Conservation (phyloP, 2,329 filamentous ascomycete genomes). For the Bipolaris bicolor region DNA sequence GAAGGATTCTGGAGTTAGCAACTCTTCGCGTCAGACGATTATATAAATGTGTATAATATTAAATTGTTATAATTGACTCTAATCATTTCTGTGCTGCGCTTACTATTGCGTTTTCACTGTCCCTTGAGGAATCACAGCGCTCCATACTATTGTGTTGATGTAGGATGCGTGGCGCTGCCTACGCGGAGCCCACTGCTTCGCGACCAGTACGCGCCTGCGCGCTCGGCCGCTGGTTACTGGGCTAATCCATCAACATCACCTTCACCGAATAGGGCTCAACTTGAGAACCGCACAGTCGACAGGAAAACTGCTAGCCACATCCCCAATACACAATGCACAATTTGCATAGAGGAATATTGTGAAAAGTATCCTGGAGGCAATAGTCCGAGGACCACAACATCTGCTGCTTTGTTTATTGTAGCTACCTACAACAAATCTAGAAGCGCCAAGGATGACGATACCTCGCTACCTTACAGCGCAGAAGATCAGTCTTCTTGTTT, state of each 20-base stretch:
- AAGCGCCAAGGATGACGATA: conserved; percentile 58
- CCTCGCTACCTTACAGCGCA: conserved; percentile 85
- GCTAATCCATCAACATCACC: conserved; percentile 17
- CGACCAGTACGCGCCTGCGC: conserved; percentile 25
- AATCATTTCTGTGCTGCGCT: neutral
- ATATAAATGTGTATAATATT: conserved; percentile 15
- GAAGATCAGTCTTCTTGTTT: conserved; percentile 80
- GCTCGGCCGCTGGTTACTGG: conserved; percentile 24
- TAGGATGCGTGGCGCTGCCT: neutral
- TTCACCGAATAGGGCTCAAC: conserved; percentile 17
- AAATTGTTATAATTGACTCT: neutral
- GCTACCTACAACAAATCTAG: conserved; percentile 6
- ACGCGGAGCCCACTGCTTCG: conserved; percentile 19
- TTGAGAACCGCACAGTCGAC: neutral
- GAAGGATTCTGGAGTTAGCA: conserved; percentile 20
- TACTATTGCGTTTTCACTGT: neutral
- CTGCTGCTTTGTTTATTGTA: conserved; percentile 3
- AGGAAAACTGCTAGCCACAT: neutral
- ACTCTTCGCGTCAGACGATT: conserved; percentile 17
- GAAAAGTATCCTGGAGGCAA: neutral
- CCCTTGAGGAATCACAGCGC: neutral
- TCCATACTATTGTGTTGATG: neutral
- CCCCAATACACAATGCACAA: neutral
- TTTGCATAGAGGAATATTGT: neutral
- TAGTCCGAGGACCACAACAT: neutral